A percentile compares a stretch with the other conserved stretches of the same genome.
These are phyloP conservation scores for Monascus purpureus DNA, from an alignment of 495 filamentous ascomycete species.

Conservation along the genomic window DNA sequence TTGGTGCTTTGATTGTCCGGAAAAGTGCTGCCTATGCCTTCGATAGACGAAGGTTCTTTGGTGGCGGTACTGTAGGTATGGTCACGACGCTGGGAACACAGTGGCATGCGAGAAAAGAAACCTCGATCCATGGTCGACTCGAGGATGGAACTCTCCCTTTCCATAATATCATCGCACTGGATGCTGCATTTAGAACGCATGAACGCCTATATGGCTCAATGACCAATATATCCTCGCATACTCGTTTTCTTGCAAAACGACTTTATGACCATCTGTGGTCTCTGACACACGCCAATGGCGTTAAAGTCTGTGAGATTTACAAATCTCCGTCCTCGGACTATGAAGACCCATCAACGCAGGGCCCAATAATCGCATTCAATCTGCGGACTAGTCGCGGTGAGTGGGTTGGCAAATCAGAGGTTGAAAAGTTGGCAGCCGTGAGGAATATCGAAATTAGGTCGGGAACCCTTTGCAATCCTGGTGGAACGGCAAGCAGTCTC, in stretches of 20 bases:
- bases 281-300: constrained; percentile 54
- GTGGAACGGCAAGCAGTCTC: constrained; percentile 58
- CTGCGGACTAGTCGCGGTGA: constrained; percentile 47
- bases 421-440: constrained; percentile 69
- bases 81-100: constrained; percentile 23
- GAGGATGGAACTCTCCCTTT: constrained; percentile 87
- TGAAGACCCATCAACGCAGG: constrained; percentile 38
- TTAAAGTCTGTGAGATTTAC: constrained; percentile 53
- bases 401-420: constrained; percentile 69
- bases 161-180: constrained; percentile 74
- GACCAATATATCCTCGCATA: constrained; percentile 58
- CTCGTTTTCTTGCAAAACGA: constrained; percentile 44
- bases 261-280: constrained; percentile 44
- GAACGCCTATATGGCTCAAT: constrained; percentile 56
- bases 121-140: constrained; percentile 61
- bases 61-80: constrained; percentile 91
- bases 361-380: constrained; percentile 79
- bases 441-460: constrained; percentile 71
- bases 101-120: constrained; percentile 62
- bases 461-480: constrained; percentile 84
- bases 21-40: constrained; percentile 53
- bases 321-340: constrained; percentile 28
- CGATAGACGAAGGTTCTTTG: constrained; percentile 61
- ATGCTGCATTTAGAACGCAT: constrained; percentile 58
- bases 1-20: constrained; percentile 75